Evolutionary conservation across 176 grass and related monocot genomes (phyloP).

Genomic region (Areca catechu): DNA sequence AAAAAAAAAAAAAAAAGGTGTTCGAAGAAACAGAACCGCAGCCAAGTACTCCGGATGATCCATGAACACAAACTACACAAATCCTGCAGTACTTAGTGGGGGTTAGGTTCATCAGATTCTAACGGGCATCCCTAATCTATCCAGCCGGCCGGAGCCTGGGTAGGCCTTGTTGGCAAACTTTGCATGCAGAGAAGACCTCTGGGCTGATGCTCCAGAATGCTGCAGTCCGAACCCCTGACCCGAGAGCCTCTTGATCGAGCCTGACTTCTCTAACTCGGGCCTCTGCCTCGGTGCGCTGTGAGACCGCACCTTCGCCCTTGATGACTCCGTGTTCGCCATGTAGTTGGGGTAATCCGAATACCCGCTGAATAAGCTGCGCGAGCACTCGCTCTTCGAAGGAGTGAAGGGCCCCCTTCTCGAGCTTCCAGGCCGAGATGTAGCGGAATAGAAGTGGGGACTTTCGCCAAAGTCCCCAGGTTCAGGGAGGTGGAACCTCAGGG

Average conservation of each 20-base stretch:
- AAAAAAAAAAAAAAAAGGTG: no score
- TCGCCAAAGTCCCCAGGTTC: slow-evolving; percentile 46
- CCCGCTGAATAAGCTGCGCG: slow-evolving; percentile 53
- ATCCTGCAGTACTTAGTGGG: no score
- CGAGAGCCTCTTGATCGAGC: slow-evolving; percentile 38
- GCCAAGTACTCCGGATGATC: no score
- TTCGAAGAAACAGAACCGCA: no score
- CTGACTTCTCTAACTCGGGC: slow-evolving; percentile 44
- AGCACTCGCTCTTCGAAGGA: slow-evolving; percentile 74
- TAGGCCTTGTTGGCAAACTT: slow-evolving; percentile 73
- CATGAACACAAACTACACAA: no score
- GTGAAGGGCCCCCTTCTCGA: slow-evolving; percentile 49
- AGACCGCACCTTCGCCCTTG: slow-evolving; percentile 70
- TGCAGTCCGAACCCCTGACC: slow-evolving; percentile 14
- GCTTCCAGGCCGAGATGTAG: slow-evolving; percentile 51
- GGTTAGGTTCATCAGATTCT: slow-evolving; percentile 25
- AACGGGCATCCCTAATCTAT: slow-evolving; percentile 66
- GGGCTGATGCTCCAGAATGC: slow-evolving; percentile 7
- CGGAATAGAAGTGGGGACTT: slow-evolving; percentile 78
- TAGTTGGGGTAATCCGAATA: slow-evolving; percentile 89
- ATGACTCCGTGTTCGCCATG: slow-evolving; percentile 94
- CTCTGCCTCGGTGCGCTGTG: slow-evolving; percentile 84
- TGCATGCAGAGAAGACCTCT: slow-evolving; percentile 42
- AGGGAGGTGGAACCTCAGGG: slow-evolving; percentile 25
- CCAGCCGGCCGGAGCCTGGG: slow-evolving; percentile 56